These are phyloP conservation scores for Pichia membranifaciens DNA, from an alignment of 805 yeast species.

Conservation along the genomic window DNA sequence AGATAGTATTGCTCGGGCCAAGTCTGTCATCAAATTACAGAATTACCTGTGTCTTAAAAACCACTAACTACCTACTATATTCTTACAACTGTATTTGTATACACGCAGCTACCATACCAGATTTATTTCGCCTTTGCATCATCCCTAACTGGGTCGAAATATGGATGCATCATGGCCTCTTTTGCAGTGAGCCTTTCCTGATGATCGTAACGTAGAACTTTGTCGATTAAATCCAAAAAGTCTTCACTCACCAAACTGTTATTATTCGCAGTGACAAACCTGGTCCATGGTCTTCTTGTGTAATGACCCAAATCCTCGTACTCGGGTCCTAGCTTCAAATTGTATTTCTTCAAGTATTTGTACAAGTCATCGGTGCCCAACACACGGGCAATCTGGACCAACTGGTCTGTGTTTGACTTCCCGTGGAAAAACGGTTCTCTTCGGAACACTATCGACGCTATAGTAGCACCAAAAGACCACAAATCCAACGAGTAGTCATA, in stretches of 20 bases:
- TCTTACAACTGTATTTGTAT: no score
- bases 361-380: conserved; percentile 79
- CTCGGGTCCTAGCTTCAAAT: conserved; percentile 63
- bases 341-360: conserved; percentile 64
- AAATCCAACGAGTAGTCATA: conserved; percentile 89
- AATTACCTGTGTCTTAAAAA: no score
- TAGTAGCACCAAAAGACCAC: conserved; percentile 92
- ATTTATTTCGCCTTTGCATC: conserved; percentile 6
- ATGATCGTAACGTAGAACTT: conserved; percentile 78
- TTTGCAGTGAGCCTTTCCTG: conserved; percentile 81
- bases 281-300: conserved; percentile 80
- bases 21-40: no score
- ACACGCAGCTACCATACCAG: neutral
- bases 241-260: conserved; percentile 62
- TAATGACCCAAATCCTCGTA: conserved; percentile 72
- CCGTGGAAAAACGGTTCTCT: conserved; percentile 93
- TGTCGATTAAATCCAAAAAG: conserved; percentile 75
- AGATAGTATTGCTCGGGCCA: no score
- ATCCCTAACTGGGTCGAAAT: conserved; percentile 30
- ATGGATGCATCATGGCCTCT: conserved; percentile 76
- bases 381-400: conserved; percentile 82
- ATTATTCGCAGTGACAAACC: conserved; percentile 68
- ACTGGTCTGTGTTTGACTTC: conserved; percentile 82
- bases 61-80: no score
- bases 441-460: conserved; percentile 84